Percentiles rank a stretch among this genome's conserved stretches.
Conservation (phyloP, 73 alveolate genomes). For the Stentor coeruleus region DNA sequence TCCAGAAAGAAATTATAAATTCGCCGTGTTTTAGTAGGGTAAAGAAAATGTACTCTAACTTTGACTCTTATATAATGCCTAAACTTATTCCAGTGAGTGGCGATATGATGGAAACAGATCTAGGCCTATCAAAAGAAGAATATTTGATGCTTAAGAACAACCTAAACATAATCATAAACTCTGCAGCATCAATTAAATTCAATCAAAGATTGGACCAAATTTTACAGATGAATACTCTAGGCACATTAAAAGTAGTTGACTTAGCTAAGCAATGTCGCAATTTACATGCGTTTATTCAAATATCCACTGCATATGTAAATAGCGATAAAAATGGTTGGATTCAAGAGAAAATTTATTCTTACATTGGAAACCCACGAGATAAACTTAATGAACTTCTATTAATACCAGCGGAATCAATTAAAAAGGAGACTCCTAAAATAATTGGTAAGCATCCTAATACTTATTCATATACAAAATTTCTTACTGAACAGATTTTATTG, state of each 20-base stretch:
- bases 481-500: constrained; percentile 66
- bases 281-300: constrained; percentile 56
- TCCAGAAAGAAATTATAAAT: constrained; percentile 61
- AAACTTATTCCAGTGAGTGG: constrained; percentile 57
- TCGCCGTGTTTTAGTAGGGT: constrained; percentile 67
- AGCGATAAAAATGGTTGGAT: constrained; percentile 68
- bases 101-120: constrained; percentile 38
- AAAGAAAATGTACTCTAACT: constrained; percentile 47
- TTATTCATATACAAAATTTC: constrained; percentile 77
- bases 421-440: constrained; percentile 47
- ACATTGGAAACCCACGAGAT: constrained; percentile 37
- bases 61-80: constrained; percentile 34
- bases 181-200: constrained; percentile 79
- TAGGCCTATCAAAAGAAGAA: constrained; percentile 49
- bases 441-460: constrained; percentile 79
- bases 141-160: constrained; percentile 37
- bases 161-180: constrained; percentile 60
- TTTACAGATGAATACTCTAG: constrained; percentile 58
- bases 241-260: constrained; percentile 55
- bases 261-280: constrained; percentile 53
- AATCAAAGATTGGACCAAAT: constrained; percentile 69
- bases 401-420: constrained; percentile 49
- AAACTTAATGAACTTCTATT: constrained; percentile 37
- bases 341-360: constrained; percentile 80
- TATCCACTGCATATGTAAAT: constrained; percentile 68